A percentile compares a stretch with the other conserved stretches of the same genome.
phyloP scores from a whole-genome alignment of 306 rosid genomes.

The Prunus mongolica region DNA sequence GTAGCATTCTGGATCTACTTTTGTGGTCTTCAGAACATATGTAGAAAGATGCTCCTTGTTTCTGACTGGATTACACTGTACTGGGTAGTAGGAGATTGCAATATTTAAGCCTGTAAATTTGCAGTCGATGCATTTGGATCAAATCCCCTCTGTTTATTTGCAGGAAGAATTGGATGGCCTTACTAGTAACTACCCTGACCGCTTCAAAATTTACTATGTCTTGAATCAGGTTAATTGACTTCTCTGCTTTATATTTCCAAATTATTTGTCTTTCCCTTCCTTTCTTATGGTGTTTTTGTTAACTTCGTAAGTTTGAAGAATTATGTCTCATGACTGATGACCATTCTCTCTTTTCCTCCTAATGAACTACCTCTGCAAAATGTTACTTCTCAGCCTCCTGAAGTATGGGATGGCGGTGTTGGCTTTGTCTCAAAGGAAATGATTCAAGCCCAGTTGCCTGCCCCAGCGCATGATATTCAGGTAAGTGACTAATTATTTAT shows the following conservation, averaged over 20 bases:
- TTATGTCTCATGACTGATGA: conserved; percentile 6
- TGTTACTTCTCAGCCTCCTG: conserved; percentile 72
- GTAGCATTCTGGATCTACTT: not conserved
- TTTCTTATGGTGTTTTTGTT: not conserved
- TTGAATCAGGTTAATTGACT: conserved; percentile 68
- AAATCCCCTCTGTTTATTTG: conserved; percentile 1
- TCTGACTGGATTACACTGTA: not conserved
- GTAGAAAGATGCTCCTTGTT: not conserved
- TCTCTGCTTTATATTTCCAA: conserved; percentile 13
- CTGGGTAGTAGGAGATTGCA: not conserved
- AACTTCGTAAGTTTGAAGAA: not conserved
- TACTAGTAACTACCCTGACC: conserved; percentile 59
- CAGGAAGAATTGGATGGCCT: conserved; percentile 91
- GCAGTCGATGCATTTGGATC: not conserved
- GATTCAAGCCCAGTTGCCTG: conserved; percentile 81
- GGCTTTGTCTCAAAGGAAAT: conserved; percentile 90
- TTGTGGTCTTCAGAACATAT: not conserved
- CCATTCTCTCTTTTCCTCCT: not conserved
- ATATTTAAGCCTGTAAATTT: not conserved
- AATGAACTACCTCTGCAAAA: conserved; percentile 8
- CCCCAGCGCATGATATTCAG: conserved; percentile 71
- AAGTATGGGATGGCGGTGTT: conserved; percentile 84
- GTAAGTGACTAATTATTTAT: conserved; percentile 25
- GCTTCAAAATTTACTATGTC: conserved; percentile 68
- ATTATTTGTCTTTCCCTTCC: not conserved